A percentile compares a stretch with the other conserved stretches of the same genome.
Conservation (phyloP, 805 yeast species). For the Nakazawaea molendinolei region DNA sequence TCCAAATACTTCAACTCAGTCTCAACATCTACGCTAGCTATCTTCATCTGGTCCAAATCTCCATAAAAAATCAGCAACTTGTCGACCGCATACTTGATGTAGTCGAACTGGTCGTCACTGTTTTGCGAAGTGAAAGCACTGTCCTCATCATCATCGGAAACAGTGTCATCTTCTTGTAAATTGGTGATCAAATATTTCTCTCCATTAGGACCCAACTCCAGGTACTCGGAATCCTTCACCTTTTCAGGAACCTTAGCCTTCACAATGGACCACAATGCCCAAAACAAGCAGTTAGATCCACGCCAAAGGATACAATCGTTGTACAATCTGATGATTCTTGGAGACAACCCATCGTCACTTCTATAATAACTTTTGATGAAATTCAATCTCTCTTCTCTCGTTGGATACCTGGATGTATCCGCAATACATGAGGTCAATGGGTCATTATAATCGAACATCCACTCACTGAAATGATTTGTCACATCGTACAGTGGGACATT, state of each 20-base stretch:
- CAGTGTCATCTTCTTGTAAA: slow-evolving; percentile 25
- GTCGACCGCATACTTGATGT: slow-evolving; percentile 65
- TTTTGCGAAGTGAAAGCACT: slow-evolving; percentile 19
- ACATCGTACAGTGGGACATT: slow-evolving; percentile 86
- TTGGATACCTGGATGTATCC: slow-evolving; percentile 58
- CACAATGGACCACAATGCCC: slow-evolving; percentile 92
- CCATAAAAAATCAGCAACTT: slow-evolving; percentile 70
- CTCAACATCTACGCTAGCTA: slow-evolving; percentile 22
- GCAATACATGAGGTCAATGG: slow-evolving; percentile 46
- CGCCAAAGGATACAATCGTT: slow-evolving; percentile 75
- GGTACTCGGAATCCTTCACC: slow-evolving; percentile 18
- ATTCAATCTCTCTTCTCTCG: slow-evolving; percentile 57
- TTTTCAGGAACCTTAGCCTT: slow-evolving; percentile 36
- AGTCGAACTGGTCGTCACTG: slow-evolving; percentile 63
- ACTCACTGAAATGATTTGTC: slow-evolving; percentile 89
- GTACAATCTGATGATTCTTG: slow-evolving; percentile 36
- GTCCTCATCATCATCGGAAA: slow-evolving; percentile 18
- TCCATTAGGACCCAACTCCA: slow-evolving; percentile 50
- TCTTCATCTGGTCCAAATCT: slow-evolving; percentile 51
- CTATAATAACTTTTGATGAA: slow-evolving; percentile 75
- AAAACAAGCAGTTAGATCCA: slow-evolving; percentile 66
- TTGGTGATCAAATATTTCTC: slow-evolving; percentile 37
- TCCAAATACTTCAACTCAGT: slow-evolving; percentile 36
- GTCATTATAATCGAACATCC: slow-evolving; percentile 92
- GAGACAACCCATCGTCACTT: slow-evolving; percentile 33